Evolutionary conservation across 202 grass and related monocot genomes (phyloP), one percentile per base, ranked within the genome.

Genomic region (Panicum virgatum): DNA sequence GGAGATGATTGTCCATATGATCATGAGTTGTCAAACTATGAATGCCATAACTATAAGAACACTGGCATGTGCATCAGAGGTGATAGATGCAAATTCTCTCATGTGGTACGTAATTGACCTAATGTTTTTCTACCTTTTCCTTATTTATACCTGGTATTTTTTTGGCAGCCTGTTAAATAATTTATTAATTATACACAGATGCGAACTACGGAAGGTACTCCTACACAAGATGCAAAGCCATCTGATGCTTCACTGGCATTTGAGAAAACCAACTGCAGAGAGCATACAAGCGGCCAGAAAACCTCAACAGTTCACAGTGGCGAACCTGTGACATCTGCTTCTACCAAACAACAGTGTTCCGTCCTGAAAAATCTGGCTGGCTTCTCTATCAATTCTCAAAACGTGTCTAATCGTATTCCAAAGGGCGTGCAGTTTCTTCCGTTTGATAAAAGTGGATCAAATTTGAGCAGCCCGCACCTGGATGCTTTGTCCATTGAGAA

Each of bases 11-110:
- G 96, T 73, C 93, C 89, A 64, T 99, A 88, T 73, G 96, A 99
- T 92, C 96, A 99, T 81, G 80, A 94, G 38, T 80, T 99, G 38
- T 96, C 77, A 26, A 99, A 96, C 78, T 92, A 99, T 75, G 87
- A 86, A 56, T 99, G 96, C 75, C 96, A 94, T 69, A 92, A 94
- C 60, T 90, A 90, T 84, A n/a, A 89, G 66, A 86, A 91, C 68
- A 91, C 82, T 81, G 89, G 93, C 80, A 87, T 40, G 73, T 99
- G 96, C 38, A 67, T 66, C 16, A 92, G 96, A 92, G 91, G 93
- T 62, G 91, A 29, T 68, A 94, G 84, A 76, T 99, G 96, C 91
- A 96, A 96, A 76, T 99, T 99, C 87, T 99, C 96, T 62, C 93
- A 99, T 76, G 87, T 85, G 84, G 96, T 96, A 89, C 2, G 66